These are phyloP conservation scores for Pestalotiopsis sp. DNA, from an alignment of 2,329 filamentous ascomycete species.

Conservation along the genomic window DNA sequence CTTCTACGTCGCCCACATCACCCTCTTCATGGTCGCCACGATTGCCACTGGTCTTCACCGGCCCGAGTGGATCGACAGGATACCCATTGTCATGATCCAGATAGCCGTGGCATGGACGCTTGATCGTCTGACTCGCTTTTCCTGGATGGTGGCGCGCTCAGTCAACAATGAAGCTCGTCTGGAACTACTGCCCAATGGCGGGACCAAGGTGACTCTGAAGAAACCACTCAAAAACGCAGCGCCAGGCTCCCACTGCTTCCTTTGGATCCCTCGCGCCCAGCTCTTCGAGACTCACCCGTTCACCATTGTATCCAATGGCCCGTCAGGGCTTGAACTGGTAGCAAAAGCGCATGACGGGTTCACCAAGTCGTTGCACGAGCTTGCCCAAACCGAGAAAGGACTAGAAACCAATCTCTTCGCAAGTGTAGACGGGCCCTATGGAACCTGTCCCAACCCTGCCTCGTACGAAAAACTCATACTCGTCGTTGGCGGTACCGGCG, in stretches of 20 bases:
- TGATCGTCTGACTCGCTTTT: slow-evolving; percentile 68
- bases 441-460: background rate
- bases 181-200: background rate
- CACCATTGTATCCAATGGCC: background rate
- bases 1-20: background rate
- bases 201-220: background rate
- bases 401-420: background rate
- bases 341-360: background rate
- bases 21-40: background rate
- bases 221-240: background rate
- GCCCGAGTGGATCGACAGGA: background rate
- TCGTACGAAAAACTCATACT: background rate
- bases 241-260: background rate
- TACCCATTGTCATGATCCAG: background rate
- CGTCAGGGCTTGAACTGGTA: background rate
- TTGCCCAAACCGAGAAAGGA: background rate
- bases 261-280: background rate
- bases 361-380: background rate
- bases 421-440: background rate
- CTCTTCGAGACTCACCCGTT: background rate
- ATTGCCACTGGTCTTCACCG: background rate
- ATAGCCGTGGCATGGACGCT: slow-evolving; percentile 57
- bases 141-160: slow-evolving; percentile 60
- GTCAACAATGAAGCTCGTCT: background rate
- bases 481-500: background rate